phyloP scores from a whole-genome alignment of 495 filamentous ascomycete species.

The Aspergillus indologenus region DNA sequence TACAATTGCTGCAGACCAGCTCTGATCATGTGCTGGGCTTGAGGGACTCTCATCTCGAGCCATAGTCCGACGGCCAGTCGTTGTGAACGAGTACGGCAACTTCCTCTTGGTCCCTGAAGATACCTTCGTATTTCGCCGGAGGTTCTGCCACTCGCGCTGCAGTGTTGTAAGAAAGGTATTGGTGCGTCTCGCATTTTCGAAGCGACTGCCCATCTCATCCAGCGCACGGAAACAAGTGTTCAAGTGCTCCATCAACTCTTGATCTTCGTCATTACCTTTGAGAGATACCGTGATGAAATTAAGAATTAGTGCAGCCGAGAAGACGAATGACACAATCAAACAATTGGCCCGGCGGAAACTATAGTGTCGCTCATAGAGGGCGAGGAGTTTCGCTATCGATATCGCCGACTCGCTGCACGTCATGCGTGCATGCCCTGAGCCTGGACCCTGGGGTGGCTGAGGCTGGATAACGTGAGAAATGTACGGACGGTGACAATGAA shows the following conservation, averaged over 20 bases:
- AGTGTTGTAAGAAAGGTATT: conserved; percentile 15
- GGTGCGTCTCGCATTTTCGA: conserved; percentile 20
- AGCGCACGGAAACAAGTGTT: conserved; percentile 22
- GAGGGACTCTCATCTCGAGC: not conserved
- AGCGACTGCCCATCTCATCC: conserved; percentile 20
- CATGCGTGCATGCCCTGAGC: conserved; percentile 23
- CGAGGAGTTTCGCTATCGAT: conserved; percentile 24
- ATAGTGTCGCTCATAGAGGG: conserved; percentile 42
- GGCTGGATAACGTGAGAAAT: conserved; percentile 25
- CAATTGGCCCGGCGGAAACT: conserved; percentile 24
- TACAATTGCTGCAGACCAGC: not conserved
- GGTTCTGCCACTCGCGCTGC: conserved; percentile 20
- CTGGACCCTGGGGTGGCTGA: conserved; percentile 20
- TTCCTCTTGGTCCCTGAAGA: too few species aligned
- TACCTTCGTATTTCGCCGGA: too few species aligned
- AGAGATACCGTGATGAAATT: conserved; percentile 6
- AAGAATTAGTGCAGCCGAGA: conserved; percentile 23
- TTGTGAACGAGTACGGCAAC: not conserved
- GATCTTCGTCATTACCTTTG: conserved; percentile 13
- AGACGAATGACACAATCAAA: conserved; percentile 25
- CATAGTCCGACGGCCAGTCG: not conserved
- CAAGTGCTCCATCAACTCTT: conserved; percentile 1
- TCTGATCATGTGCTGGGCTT: not conserved
- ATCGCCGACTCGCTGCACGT: conserved; percentile 29
- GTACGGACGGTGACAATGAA: conserved; percentile 27